Evolutionary conservation across 306 rosid genomes (phyloP).

Genomic region (Sophora flavescens): DNA sequence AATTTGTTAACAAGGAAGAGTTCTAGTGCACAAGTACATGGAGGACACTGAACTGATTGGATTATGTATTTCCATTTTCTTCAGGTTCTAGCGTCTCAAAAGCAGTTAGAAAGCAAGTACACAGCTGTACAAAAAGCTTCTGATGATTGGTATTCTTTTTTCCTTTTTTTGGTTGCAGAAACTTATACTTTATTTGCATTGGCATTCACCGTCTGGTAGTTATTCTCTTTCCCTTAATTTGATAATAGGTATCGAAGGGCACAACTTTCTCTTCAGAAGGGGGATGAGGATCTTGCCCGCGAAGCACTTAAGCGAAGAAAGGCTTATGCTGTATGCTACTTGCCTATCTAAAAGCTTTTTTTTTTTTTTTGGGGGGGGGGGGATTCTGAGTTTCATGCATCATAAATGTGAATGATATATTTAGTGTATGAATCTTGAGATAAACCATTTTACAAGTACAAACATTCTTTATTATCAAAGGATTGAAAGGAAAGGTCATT

Average conservation of each 20-base stretch:
- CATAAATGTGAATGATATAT: constrained; percentile 11
- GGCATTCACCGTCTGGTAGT: not conserved
- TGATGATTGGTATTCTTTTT: constrained; percentile 69
- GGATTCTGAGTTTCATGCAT: not conserved
- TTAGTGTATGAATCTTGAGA: not conserved
- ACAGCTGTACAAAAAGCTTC: constrained; percentile 77
- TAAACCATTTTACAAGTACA: not conserved
- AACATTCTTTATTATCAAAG: constrained; percentile 3
- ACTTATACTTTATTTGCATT: not conserved
- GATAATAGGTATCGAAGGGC: constrained; percentile 70
- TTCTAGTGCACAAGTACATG: not conserved
- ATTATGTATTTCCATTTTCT: constrained; percentile 9
- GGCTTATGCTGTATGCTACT: constrained; percentile 63
- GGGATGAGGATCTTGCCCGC: constrained; percentile 80
- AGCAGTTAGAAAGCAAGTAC: constrained; percentile 71
- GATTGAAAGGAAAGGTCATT: constrained; percentile 15
- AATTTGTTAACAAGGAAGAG: no score
- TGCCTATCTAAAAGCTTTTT: constrained; percentile 16
- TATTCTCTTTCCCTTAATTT: not conserved
- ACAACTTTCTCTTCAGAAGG: constrained; percentile 77
- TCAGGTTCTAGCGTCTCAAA: constrained; percentile 82
- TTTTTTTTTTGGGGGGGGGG: no score
- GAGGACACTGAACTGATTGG: not conserved
- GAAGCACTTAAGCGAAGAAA: constrained; percentile 80
- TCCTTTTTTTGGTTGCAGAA: not conserved